Percentiles rank a stretch among this genome's conserved stretches.
phyloP scores from a whole-genome alignment of 192 early-diverging fungal genomes.

The Gaertneriomyces semiglobifer region DNA sequence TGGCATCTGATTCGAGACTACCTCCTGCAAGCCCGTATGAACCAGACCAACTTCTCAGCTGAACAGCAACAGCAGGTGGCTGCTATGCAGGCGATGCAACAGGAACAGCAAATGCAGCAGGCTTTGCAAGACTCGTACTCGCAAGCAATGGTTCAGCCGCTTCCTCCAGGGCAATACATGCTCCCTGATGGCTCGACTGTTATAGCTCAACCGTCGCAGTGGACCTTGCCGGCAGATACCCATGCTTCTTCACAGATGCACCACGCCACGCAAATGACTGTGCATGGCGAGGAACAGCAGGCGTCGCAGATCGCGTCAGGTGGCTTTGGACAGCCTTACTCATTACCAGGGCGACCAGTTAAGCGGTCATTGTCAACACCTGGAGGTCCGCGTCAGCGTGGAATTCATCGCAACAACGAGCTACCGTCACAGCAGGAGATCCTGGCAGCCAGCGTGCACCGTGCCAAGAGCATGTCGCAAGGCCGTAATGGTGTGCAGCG shows the following conservation, averaged over 20 bases:
- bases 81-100: conserved; percentile 6
- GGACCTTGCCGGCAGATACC: not conserved
- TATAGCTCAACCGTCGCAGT: conserved; percentile 1
- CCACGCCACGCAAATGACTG: conserved; percentile 1
- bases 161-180: not conserved
- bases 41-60: not conserved
- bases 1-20: conserved; percentile 17
- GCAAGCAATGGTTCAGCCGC: conserved; percentile 2
- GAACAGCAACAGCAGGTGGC: not conserved
- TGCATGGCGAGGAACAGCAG: conserved; percentile 6
- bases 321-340: not conserved
- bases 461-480: conserved; percentile 12
- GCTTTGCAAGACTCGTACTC: not conserved
- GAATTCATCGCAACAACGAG: conserved; percentile 3
- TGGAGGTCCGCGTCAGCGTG: not conserved
- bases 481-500: conserved; percentile 5
- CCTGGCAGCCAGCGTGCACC: not conserved
- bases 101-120: conserved; percentile 7
- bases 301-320: not conserved
- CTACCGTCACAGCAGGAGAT: conserved; percentile 3
- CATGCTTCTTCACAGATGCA: not conserved
- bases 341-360: not conserved
- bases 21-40: conserved; percentile 10
- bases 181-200: not conserved
- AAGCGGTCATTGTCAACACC: conserved; percentile 6